Base-by-base conservation (phyloP, 2,329 filamentous ascomycete genomes). In the Trematosphaeria pertusa region DNA sequence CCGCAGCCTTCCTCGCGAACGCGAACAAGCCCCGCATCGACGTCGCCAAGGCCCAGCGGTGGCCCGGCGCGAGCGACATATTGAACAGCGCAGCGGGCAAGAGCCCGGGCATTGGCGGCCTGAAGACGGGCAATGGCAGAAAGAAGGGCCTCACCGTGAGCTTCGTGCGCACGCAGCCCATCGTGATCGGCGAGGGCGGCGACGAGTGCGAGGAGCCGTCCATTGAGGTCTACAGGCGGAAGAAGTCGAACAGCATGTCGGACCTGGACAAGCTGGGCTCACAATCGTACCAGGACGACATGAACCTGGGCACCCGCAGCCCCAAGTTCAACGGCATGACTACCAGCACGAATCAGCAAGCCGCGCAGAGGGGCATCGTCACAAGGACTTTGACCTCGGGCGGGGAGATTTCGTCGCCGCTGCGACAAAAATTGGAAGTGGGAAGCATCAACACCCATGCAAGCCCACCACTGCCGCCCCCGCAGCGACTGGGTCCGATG, bases 111-210 rank as follows among this genome's bases (percentile, higher is more conserved):
- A 56, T 74, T 14, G 69, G 62, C 43, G 71, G 74, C 54, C 52
- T 71, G 60, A 57, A 69, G 54, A 66, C 58, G 31, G 58, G 59
- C 70, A 71, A 69, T 26, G 62, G 75, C 59, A 77, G 74, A 43
- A 83, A 81, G 64, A 89, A 89, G 70, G 87, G 87, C 8, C 76
- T 94, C 51, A 77, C 77, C 4, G 92, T 97, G 26, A 83, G 80
- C 45, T 97, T 97, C 62, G 82, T 81, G 41, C 84, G 89, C 58
- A 81, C 80, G 8, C 78, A 81, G 43, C 91, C 92, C 5, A 87
- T 91, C 36, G 73, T 96, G 52, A 97, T 97, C 64, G 93, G 93
- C 36, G 87, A 93, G 71, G 93, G 93, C 47, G 93, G 93, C 24
- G 93, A 97, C 64, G 91, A 96, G 70, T 87, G 88, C 43, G 85